Conservation (phyloP, 2,329 filamentous ascomycete genomes). For the Pseudogymnoascus sp. region DNA sequence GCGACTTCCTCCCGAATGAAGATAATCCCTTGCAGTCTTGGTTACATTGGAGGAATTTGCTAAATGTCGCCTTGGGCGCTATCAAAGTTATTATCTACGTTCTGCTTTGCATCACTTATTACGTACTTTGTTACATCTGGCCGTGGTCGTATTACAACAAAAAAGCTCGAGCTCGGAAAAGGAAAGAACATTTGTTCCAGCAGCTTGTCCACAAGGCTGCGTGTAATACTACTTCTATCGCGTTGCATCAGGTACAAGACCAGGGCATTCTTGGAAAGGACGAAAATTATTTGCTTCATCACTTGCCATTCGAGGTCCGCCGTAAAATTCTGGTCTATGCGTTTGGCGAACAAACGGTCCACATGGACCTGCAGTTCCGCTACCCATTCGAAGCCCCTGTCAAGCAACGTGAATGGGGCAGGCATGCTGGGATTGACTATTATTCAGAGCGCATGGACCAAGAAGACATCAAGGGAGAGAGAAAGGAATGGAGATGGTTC, state of each 20-base stretch:
- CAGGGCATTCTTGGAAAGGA: not conserved
- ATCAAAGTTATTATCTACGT: not conserved
- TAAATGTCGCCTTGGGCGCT: not conserved
- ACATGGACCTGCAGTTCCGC: not conserved
- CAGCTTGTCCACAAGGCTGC: not conserved
- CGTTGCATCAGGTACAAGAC: not conserved
- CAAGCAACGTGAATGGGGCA: no score
- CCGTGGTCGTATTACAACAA: not conserved
- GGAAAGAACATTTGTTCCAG: not conserved
- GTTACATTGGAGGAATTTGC: no score
- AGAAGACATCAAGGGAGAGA: not conserved
- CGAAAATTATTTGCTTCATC: not conserved
- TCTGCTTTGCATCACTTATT: not conserved
- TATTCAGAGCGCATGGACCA: no score
- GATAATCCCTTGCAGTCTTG: not conserved
- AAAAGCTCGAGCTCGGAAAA: not conserved
- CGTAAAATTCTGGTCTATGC: not conserved
- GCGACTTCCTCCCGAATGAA: not conserved
- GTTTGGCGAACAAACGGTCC: not conserved
- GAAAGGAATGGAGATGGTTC: not conserved
- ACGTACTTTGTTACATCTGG: not conserved
- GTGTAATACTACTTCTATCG: not conserved
- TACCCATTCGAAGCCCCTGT: not conserved
- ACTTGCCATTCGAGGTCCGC: not conserved
- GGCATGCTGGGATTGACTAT: not conserved